Evolutionary conservation across 257 asterid genomes (phyloP).

Genomic region (Nicotiana undulata): DNA sequence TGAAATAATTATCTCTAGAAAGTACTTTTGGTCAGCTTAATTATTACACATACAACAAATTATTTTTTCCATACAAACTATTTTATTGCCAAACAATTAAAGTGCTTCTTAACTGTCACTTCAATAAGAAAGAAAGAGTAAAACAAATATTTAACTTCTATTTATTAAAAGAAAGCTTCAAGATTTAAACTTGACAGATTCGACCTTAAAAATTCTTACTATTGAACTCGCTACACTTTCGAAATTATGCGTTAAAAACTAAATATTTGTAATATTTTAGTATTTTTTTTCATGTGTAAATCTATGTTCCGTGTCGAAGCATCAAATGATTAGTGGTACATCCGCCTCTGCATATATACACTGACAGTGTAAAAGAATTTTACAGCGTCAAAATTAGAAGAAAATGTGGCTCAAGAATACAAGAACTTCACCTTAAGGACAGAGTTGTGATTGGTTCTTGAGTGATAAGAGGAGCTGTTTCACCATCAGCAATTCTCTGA

Average conservation of each 20-base stretch:
- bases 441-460: constrained; percentile 50
- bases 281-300: background rate
- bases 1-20: background rate
- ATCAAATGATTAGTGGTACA: background rate
- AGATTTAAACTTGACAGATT: background rate
- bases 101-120: background rate
- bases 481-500: constrained; percentile 66
- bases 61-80: background rate
- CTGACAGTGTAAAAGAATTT: background rate
- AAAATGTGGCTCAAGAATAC: background rate
- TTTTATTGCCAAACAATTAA: background rate
- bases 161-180: background rate
- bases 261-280: background rate
- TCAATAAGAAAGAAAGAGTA: background rate
- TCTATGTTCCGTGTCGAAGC: background rate
- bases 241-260: background rate
- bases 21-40: background rate
- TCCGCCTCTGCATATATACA: background rate
- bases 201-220: background rate
- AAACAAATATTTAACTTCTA: background rate
- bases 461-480: constrained; percentile 45
- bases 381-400: background rate
- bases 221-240: background rate
- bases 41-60: background rate
- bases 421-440: constrained; percentile 46